Conservation (phyloP, 2,329 filamentous ascomycete species). For the Fonsecaea pedrosoi region DNA sequence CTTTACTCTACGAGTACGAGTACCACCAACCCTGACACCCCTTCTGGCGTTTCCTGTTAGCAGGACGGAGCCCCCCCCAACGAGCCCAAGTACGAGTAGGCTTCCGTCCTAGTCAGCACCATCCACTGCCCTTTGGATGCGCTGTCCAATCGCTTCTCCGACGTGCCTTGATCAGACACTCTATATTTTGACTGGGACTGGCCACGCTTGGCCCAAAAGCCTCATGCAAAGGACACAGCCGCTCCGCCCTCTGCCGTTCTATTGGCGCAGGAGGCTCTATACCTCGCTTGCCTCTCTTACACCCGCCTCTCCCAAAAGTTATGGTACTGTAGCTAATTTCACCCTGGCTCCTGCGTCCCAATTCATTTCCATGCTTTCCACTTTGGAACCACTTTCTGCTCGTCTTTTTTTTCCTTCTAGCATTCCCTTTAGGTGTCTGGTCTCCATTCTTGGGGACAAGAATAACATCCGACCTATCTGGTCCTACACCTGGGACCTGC, state of each 20-base stretch:
- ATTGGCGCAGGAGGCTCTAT: constrained; percentile 23
- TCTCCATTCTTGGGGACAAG: constrained; percentile 30
- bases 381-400: constrained; percentile 14
- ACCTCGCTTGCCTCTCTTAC: constrained; percentile 26
- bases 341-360: constrained; percentile 37
- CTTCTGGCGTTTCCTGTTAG: constrained; percentile 4
- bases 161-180: constrained; percentile 32
- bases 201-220: constrained; percentile 31
- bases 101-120: constrained; percentile 23
- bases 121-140: constrained; percentile 1
- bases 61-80: neutral
- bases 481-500: constrained; percentile 12
- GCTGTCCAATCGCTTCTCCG: constrained; percentile 25
- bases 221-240: constrained; percentile 33
- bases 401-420: neutral
- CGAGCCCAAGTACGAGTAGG: neutral
- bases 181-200: constrained; percentile 32
- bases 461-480: constrained; percentile 34
- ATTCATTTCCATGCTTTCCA: constrained; percentile 24
- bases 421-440: constrained; percentile 5
- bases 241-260: constrained; percentile 23
- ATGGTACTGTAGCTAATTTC: constrained; percentile 32
- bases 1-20: neutral
- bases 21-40: neutral
- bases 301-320: constrained; percentile 18